Conservation (phyloP, 2,329 filamentous ascomycete species). For the Aureobasidium melanogenum region DNA sequence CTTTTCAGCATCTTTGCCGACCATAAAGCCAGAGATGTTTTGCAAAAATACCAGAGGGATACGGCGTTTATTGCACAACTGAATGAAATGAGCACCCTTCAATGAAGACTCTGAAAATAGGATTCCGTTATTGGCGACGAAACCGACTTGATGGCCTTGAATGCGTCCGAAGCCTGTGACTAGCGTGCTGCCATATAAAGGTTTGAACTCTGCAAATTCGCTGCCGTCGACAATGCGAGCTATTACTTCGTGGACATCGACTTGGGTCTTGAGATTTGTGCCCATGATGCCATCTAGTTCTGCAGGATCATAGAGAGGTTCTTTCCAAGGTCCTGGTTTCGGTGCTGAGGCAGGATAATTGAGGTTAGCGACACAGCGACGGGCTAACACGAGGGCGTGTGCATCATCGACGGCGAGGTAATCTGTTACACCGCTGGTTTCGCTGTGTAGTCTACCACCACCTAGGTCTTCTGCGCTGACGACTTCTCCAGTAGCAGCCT, state of each 20-base stretch:
- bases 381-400: constrained; percentile 77
- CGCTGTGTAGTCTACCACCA: constrained; percentile 80
- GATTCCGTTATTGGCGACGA: constrained; percentile 93
- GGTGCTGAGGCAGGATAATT: constrained; percentile 60
- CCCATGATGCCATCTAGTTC: constrained; percentile 85
- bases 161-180: constrained; percentile 88
- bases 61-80: constrained; percentile 82
- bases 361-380: constrained; percentile 76
- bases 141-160: constrained; percentile 82
- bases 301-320: constrained; percentile 69
- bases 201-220: constrained; percentile 90
- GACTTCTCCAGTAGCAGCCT: constrained; percentile 88
- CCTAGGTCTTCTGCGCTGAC: constrained; percentile 87
- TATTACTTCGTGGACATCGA: constrained; percentile 84
- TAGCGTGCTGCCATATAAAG: constrained; percentile 76
- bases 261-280: constrained; percentile 76
- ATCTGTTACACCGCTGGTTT: constrained; percentile 86
- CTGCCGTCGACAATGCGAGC: constrained; percentile 87
- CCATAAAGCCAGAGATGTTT: constrained; percentile 98
- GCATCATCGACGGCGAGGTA: constrained; percentile 92
- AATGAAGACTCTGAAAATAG: constrained; percentile 81
- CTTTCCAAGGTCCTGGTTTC: constrained; percentile 45
- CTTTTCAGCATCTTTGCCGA: constrained; percentile 81
- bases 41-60: constrained; percentile 90
- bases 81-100: constrained; percentile 95